Evolutionary conservation across 495 filamentous ascomycete genomes (phyloP).

Genomic region (Cercophora samala): DNA sequence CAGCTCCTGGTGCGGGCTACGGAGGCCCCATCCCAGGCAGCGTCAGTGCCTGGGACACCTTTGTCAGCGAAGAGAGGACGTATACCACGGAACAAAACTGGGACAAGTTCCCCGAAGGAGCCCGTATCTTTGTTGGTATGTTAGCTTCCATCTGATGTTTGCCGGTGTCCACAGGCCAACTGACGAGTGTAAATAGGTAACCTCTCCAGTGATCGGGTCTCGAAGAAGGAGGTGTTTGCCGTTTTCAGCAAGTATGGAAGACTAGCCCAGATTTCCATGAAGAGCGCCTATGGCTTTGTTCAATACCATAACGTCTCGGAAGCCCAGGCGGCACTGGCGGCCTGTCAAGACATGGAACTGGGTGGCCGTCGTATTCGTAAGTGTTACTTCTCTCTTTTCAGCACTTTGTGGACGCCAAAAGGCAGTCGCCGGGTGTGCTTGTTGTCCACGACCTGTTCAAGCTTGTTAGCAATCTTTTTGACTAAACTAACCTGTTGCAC

Average conservation of each 20-base stretch:
- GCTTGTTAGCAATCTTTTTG: too few species aligned
- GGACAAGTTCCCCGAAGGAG: constrained; percentile 86
- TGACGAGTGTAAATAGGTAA: constrained; percentile 61
- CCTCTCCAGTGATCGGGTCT: constrained; percentile 85
- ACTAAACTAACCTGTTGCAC: neutral
- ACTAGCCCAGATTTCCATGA: constrained; percentile 92
- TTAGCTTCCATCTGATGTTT: constrained; percentile 19
- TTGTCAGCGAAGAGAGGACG: constrained; percentile 69
- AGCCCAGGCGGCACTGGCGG: constrained; percentile 68
- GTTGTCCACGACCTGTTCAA: too few species aligned
- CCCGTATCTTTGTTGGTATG: constrained; percentile 89
- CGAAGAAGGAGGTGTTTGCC: constrained; percentile 89
- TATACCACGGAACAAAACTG: constrained; percentile 54
- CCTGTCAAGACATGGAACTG: constrained; percentile 73
- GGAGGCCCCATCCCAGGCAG: constrained; percentile 22
- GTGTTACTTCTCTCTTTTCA: constrained; percentile 47
- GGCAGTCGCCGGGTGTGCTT: too few species aligned
- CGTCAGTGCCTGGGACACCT: constrained; percentile 70
- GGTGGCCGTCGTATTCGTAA: constrained; percentile 88
- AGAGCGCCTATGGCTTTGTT: constrained; percentile 95
- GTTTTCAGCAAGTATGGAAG: constrained; percentile 82
- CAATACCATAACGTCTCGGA: constrained; percentile 78
- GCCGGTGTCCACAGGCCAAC: neutral
- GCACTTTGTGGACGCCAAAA: too few species aligned
- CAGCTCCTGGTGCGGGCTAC: constrained; percentile 46